Base-by-base conservation (phyloP, 1,284 basidiomycete species). In the Boletus smithii region DNA sequence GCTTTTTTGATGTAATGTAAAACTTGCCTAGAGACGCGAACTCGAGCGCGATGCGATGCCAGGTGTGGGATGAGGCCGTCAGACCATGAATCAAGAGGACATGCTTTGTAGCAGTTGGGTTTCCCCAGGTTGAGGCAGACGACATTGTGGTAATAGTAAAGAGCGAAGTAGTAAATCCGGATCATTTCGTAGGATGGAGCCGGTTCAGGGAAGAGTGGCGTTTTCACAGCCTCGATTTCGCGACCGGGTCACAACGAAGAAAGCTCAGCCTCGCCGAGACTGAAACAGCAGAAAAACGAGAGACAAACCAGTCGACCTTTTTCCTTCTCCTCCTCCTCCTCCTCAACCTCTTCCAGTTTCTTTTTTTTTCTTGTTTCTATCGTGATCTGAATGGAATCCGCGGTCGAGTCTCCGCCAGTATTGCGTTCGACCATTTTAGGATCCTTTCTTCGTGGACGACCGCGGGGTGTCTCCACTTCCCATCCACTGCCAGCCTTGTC, bases 341-440 rank as follows among this genome's bases (percentile, higher is more conserved):
- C n/a, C 8, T 11, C 11, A n/a, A n/a, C n/a, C n/a, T n/a, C n/a
- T n/a, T 11, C 14, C 30, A 4, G 3, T 7, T 31, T 31, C 30
- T 8, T 6, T 1, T 13, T 11, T 29, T 31, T 2, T 31, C 7
- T 33, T 32, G 42, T 27, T 27, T 8, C 13, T 27, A 26, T 26
- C 24, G 24, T 26, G 24, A 27, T 27, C n/a, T n/a, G n/a, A 35
- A 44, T 44, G 42, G 42, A 44, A 36, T 37, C 44, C 14, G 29
- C 35, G 13, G 56, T 60, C 49, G 61, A 63, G 41, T 48, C 58
- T 33, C 38, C 52, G 32, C 50, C 60, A 53, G 55, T 49, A 9
- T 48, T 65, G 51, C 62, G 66, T 27, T 60, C 62, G 51, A 56
- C 62, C 58, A 65, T 65, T 68, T 64, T 64, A 31, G 62, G 62